Percentiles rank a stretch among this genome's conserved stretches.
phyloP scores from a whole-genome alignment of 257 asterid species.

The Ballota nigra region DNA sequence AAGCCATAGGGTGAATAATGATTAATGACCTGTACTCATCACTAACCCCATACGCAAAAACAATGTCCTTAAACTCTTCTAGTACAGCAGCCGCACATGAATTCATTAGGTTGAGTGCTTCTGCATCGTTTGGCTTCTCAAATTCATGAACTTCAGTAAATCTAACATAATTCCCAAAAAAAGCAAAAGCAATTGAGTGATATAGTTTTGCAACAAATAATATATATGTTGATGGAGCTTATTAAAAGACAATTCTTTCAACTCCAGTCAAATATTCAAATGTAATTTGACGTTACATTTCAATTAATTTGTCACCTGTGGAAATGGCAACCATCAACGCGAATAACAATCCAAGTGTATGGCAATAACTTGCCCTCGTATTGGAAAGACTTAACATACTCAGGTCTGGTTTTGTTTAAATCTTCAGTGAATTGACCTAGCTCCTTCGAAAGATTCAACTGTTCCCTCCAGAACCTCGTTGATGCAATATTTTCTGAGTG shows the following conservation, averaged over 20 bases:
- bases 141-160: slow-evolving; percentile 76
- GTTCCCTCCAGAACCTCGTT: slow-evolving; percentile 67
- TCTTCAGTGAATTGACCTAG: slow-evolving; percentile 56
- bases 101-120: slow-evolving; percentile 84
- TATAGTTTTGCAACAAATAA: neutral
- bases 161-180: slow-evolving; percentile 34
- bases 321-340: slow-evolving; percentile 93
- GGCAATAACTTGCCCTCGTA: slow-evolving; percentile 58
- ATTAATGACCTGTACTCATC: slow-evolving; percentile 76
- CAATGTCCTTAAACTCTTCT: slow-evolving; percentile 71
- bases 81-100: slow-evolving; percentile 66
- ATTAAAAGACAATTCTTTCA: slow-evolving; percentile 1
- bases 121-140: slow-evolving; percentile 87
- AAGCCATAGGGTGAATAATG: slow-evolving; percentile 17
- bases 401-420: slow-evolving; percentile 49
- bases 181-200: neutral
- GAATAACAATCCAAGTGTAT: slow-evolving; percentile 74
- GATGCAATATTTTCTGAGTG: slow-evolving; percentile 69
- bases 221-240: neutral
- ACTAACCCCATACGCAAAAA: slow-evolving; percentile 88
- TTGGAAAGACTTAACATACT: slow-evolving; percentile 62
- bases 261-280: slow-evolving; percentile 5
- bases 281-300: neutral
- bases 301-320: slow-evolving; percentile 51
- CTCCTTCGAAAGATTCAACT: slow-evolving; percentile 46